Base-by-base conservation (phyloP, 2,329 filamentous ascomycete genomes). In the Paecilomyces fulvus region DNA sequence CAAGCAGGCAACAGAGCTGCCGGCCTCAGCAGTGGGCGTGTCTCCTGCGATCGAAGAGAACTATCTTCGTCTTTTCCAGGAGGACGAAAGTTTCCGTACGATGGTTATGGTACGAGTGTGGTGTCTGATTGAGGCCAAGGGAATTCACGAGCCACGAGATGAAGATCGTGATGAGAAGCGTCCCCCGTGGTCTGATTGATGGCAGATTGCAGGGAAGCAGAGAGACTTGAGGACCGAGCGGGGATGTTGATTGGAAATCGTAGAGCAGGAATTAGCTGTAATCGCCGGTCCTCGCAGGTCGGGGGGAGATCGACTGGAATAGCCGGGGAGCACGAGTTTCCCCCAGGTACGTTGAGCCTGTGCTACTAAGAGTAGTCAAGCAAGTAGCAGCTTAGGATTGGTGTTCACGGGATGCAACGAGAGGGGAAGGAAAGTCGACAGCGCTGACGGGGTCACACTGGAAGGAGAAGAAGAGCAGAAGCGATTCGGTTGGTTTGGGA, bases 381-480 rank as follows among this genome's bases (percentile, higher is more conserved):
- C 17, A 17, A 17, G 37, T 43, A 43, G 37, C 37, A 37, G 33
- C 3, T n/a, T 12, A 37, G 33, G 33, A n/a, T 37, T 12, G 33
- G 33, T n/a, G 33, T 14, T 28, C 25, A 28, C 25, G 25, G 25
- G 25, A 28, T 28, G 7, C 12, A 53, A 57, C 57, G 55, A 56
- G 53, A 56, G 25, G 52, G 49, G 12, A 37, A 55, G 21, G 28
- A 20, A 30, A 57, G 20, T 33, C 55, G 53, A 49, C 37, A 51
- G 49, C 55, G 21, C 21, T 21, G 21, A 21, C 21, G 21, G 21
- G 21, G 21, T 58, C 49, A 51, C 49, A 49, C 55, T 64, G 66
- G 60, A 60, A 61, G 63, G 63, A 61, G 65, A 17, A 61, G 58
- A 57, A 58, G 21, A 58, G 37, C 23, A 6, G 20, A 10, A 9